Base-by-base conservation (phyloP, 192 early-diverging fungal genomes). In the Spinellus fusiger region DNA sequence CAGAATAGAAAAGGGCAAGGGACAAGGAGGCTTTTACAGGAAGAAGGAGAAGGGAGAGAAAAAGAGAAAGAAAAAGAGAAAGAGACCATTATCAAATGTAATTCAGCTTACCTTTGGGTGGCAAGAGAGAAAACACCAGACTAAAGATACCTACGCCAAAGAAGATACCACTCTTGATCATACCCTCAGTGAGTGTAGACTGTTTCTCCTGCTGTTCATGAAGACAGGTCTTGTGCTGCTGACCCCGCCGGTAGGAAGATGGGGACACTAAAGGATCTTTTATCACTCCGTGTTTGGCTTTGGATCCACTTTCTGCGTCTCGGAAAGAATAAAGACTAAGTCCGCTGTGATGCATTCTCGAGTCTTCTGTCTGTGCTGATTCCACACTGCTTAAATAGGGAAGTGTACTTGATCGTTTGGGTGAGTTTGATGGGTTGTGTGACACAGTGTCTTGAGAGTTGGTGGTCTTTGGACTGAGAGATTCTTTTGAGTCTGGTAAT, bases 101-200 rank as follows among this genome's bases (percentile, higher is more conserved):
- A 34, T 46, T 49, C 28, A 40, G 7, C 23, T 47, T 67, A 67
- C 70, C 52, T 61, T 64, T 59, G 0, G 71, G 71, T 18, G 71
- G 71, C 7, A 73, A 8, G 5, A 73, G 52, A 2, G 71, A 73
- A 35, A 73, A 73, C 2, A 73, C 68, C 12, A 73, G 56, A 34
- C 61, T 67, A 50, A 73, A 64, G 8, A 68, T 29, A 3, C 71
- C 71, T 5, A 68, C 44, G 5, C 71, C 71, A 60, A 73, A 73
- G n/a, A 73, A 64, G 1, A 73, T 56, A 15, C 71, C 71, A 31
- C 66, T 64, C 26, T 73, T 44, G 2, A 71, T 47, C 1, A 51
- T 50, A 16, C 44, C 54, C 13, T 65, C 54, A 20, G 10, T 26
- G 6, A 18, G 65, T 38, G 20, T 32, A 34, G 0, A 22, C 1